phyloP scores from a whole-genome alignment of 306 rosid species.

The Malus orientalis region DNA sequence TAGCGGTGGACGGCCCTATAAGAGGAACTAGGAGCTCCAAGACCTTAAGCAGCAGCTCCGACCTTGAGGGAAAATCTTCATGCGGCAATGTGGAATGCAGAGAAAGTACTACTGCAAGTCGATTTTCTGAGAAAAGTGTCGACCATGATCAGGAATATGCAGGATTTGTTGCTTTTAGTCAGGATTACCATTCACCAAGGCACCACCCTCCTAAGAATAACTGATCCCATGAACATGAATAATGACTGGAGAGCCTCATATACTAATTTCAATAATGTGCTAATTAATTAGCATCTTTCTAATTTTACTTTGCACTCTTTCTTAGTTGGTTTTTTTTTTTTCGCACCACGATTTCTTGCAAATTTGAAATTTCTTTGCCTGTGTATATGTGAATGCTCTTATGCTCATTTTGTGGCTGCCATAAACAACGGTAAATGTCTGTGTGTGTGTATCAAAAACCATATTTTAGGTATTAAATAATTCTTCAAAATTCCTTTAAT shows the following conservation, averaged over 20 bases:
- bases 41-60: not conserved
- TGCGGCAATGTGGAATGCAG: not conserved
- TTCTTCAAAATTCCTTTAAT: not conserved
- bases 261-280: not conserved
- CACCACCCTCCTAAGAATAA: conserved; percentile 32
- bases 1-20: not conserved
- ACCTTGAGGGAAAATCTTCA: not conserved
- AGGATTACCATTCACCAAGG: conserved; percentile 15
- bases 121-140: not conserved
- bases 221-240: not conserved
- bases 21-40: not conserved
- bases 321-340: not conserved
- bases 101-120: not conserved
- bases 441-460: too few relatives aligned
- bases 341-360: not conserved
- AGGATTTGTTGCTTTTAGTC: conserved; percentile 11
- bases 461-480: too few relatives aligned
- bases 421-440: not conserved
- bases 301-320: not conserved
- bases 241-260: not conserved
- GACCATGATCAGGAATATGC: not conserved
- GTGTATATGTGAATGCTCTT: not conserved
- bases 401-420: not conserved
- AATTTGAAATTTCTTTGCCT: not conserved
- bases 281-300: not conserved